Conservation (phyloP, 768 basidiomycete species). For the Lactarius psammicola region DNA sequence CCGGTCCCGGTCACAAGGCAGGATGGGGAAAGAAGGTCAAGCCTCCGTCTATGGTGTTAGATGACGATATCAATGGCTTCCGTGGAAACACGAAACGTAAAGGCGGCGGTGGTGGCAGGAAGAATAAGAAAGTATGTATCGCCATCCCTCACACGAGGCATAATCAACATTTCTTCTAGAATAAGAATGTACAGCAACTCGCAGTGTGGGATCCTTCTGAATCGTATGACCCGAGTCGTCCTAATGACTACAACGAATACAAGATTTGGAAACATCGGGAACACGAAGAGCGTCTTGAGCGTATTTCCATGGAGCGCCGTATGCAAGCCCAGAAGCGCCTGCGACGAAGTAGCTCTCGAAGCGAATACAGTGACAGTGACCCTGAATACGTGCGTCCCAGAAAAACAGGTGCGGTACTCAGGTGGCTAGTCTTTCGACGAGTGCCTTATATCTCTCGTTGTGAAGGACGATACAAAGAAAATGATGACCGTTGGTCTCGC, state of each 20-base stretch:
- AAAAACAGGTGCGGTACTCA: constrained; percentile 54
- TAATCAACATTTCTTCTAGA: constrained; percentile 40
- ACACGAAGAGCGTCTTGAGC: constrained; percentile 68
- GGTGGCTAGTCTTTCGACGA: constrained; percentile 4
- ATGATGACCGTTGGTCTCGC: constrained; percentile 51
- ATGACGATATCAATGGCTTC: constrained; percentile 87
- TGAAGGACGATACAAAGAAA: constrained; percentile 44
- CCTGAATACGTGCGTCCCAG: constrained; percentile 66
- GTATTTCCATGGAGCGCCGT: constrained; percentile 39
- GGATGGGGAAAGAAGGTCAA: constrained; percentile 90
- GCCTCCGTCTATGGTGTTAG: constrained; percentile 86
- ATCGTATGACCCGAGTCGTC: constrained; percentile 75
- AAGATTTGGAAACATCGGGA: constrained; percentile 78
- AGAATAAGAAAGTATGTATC: constrained; percentile 57
- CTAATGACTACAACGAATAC: constrained; percentile 89
- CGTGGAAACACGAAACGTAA: constrained; percentile 56
- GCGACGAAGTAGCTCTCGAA: constrained; percentile 53
- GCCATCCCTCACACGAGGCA: constrained; percentile 9
- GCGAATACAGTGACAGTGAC: constrained; percentile 60
- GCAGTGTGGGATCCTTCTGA: constrained; percentile 76
- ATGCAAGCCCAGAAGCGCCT: constrained; percentile 54
- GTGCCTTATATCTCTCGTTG: constrained; percentile 22
- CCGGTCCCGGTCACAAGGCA: constrained; percentile 42
- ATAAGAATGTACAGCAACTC: constrained; percentile 54
- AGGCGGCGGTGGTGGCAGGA: constrained; percentile 46